Conservation (phyloP, 1,284 basidiomycete species). For the Ganoderma boninense region DNA sequence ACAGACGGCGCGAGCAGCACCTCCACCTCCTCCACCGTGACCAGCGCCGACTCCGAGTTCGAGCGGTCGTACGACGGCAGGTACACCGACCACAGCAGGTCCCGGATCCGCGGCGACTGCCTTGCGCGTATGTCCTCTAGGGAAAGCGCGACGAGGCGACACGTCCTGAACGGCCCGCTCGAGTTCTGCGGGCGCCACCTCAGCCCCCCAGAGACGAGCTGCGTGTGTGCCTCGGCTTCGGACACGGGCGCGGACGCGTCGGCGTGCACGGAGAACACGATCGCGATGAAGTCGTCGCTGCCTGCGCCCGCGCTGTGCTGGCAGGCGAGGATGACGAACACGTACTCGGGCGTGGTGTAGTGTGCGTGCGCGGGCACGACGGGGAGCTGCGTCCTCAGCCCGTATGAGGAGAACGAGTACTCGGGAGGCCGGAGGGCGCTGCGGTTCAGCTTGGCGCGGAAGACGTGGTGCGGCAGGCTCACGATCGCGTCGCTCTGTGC, state of each 20-base stretch:
- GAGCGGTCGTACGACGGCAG: slow-evolving; percentile 3
- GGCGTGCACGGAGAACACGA: not conserved
- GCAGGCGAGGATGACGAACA: slow-evolving; percentile 1
- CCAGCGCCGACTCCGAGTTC: slow-evolving; percentile 1
- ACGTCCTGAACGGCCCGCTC: not conserved
- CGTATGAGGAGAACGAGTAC: not conserved
- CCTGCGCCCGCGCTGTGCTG: not conserved
- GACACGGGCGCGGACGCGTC: not conserved
- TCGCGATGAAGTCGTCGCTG: not conserved
- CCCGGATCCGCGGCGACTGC: not conserved
- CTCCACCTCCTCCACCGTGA: not conserved
- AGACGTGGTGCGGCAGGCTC: not conserved
- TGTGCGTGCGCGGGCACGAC: slow-evolving; percentile 2
- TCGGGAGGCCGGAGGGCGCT: not conserved
- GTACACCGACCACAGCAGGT: slow-evolving; percentile 4
- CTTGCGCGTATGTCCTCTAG: not conserved
- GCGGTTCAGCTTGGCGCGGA: not conserved
- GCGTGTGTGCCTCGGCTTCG: not conserved
- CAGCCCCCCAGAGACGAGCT: not conserved
- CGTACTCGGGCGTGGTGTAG: not conserved
- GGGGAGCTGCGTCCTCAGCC: not conserved
- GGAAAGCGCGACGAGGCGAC: not conserved
- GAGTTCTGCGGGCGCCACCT: not conserved
- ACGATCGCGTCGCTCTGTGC: slow-evolving; percentile 1
- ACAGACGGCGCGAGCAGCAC: not conserved